phyloP scores from a whole-genome alignment of 2,329 filamentous ascomycete species.

The Pyrenophora tritici-repentis region DNA sequence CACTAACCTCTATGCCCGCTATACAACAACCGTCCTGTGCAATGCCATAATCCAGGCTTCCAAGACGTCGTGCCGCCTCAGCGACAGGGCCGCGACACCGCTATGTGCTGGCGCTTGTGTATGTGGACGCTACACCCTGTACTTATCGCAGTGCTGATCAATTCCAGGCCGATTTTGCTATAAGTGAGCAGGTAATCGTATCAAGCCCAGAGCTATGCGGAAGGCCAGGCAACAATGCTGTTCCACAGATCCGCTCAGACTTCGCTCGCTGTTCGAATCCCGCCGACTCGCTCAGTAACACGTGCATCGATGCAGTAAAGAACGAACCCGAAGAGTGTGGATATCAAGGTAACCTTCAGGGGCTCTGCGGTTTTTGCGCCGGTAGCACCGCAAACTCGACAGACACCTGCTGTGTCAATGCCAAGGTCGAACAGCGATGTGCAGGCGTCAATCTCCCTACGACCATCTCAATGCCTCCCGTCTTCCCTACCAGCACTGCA shows the following conservation, averaged over 20 bases:
- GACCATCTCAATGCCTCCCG: constrained; percentile 63
- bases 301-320: constrained; percentile 73
- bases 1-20: constrained; percentile 85
- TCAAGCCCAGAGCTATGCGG: constrained; percentile 75
- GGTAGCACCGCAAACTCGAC: constrained; percentile 86
- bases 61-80: constrained; percentile 68
- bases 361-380: constrained; percentile 86
- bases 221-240: constrained; percentile 66
- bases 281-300: constrained; percentile 72
- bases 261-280: constrained; percentile 89
- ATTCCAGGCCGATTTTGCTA: constrained; percentile 74
- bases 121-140: constrained; percentile 43
- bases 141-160: constrained; percentile 36
- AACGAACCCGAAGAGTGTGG: constrained; percentile 92
- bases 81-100: constrained; percentile 68
- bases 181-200: constrained; percentile 84
- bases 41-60: constrained; percentile 94
- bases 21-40: constrained; percentile 89
- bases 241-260: constrained; percentile 83
- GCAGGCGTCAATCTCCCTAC: constrained; percentile 76
- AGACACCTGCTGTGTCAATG: constrained; percentile 90
- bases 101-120: constrained; percentile 91
- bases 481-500: constrained; percentile 64
- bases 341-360: constrained; percentile 70
- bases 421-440: constrained; percentile 75